These are phyloP conservation scores for Euryodendron excelsum DNA, from an alignment of 148 eudicot species.

Conservation along the genomic window DNA sequence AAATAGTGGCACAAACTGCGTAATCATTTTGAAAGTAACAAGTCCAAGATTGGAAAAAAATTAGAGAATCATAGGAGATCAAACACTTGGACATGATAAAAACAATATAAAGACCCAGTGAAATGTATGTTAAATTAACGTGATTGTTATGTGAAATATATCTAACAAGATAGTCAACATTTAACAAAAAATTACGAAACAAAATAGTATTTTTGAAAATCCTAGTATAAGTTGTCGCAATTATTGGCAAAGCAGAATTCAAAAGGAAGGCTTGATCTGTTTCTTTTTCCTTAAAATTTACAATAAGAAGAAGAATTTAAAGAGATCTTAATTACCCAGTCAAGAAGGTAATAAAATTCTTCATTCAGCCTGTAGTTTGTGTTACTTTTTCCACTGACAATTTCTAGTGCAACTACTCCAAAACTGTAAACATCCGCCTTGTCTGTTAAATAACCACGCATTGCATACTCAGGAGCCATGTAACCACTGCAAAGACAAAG, in stretches of 20 bases:
- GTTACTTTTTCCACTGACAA: constrained; percentile 57
- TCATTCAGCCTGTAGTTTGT: constrained; percentile 51
- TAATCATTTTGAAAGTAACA: background rate
- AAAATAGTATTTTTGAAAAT: too few relatives aligned
- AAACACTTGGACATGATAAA: too few relatives aligned
- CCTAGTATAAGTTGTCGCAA: too few relatives aligned
- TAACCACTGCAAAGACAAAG: constrained; percentile 43
- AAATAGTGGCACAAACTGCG: too few relatives aligned
- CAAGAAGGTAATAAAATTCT: constrained; percentile 61
- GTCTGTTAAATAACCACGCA: constrained; percentile 54
- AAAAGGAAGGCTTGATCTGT: background rate
- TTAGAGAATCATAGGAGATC: too few relatives aligned
- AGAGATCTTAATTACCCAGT: constrained; percentile 40
- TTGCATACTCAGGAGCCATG: constrained; percentile 66
- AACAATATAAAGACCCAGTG: too few relatives aligned
- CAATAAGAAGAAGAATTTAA: background rate
- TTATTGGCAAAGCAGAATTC: background rate
- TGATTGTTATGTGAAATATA: too few relatives aligned
- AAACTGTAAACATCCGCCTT: constrained; percentile 63
- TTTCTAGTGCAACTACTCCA: constrained; percentile 60
- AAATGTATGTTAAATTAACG: too few relatives aligned
- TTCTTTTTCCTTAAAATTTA: background rate
- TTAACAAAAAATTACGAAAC: too few relatives aligned
- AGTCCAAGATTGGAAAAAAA: too few relatives aligned
- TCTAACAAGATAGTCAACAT: too few relatives aligned